These are phyloP conservation scores for Arabidopsis arenosa DNA, from an alignment of 345 rosid genomes.

Conservation along the genomic window DNA sequence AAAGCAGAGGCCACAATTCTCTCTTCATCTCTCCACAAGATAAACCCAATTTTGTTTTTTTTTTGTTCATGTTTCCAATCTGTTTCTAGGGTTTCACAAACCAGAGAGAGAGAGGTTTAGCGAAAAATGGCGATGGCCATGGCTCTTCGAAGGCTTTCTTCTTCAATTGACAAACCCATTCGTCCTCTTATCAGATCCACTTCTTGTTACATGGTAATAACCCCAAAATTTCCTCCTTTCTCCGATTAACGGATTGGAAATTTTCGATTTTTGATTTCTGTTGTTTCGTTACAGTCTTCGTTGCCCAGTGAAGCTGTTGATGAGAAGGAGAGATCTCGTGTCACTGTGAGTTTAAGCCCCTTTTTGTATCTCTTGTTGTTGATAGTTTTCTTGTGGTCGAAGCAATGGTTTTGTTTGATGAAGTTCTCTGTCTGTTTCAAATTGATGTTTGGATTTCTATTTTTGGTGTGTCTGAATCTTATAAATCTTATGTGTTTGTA, in stretches of 20 bases:
- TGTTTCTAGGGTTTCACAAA: conserved; percentile 34
- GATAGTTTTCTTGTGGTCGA: conserved; percentile 29
- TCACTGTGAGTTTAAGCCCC: conserved; percentile 55
- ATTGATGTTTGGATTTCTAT: neutral
- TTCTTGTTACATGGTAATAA: conserved; percentile 64
- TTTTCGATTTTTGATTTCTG: neutral
- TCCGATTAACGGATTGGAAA: neutral
- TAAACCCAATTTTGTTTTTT: conserved; percentile 17
- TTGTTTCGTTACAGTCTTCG: conserved; percentile 63
- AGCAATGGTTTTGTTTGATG: conserved; percentile 21
- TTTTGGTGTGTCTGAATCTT: neutral
- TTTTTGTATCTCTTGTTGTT: neutral
- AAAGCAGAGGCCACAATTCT: conserved; percentile 44
- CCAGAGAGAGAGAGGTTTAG: conserved; percentile 28
- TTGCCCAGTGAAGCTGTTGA: conserved; percentile 91
- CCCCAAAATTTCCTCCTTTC: neutral
- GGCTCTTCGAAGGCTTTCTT: conserved; percentile 95
- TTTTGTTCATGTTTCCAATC: conserved; percentile 11
- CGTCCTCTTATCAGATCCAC: conserved; percentile 80
- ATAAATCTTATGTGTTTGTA: neutral
- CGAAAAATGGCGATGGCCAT: conserved; percentile 81
- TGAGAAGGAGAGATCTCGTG: conserved; percentile 78
- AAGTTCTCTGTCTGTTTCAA: conserved; percentile 2
- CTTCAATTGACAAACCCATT: conserved; percentile 75
- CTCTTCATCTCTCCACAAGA: conserved; percentile 29